phyloP scores from a whole-genome alignment of 257 asterid genomes.

The Nicotiana tabacum region DNA sequence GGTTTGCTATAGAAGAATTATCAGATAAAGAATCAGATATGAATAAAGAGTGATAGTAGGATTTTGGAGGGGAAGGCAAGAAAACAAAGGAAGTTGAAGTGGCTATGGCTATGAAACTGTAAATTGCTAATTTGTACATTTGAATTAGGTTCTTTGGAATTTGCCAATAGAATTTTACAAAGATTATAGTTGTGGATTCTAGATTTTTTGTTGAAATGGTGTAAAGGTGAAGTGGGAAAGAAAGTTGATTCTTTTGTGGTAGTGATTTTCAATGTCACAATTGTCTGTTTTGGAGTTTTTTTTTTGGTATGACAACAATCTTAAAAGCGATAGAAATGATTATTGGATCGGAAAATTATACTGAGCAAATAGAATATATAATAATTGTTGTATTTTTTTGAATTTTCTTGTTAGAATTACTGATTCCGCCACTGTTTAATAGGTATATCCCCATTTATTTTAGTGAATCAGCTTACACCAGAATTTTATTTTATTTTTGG shows the following conservation, averaged over 20 bases:
- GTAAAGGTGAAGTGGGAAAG: neutral
- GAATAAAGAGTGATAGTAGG: constrained; percentile 58
- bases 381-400: too few species aligned
- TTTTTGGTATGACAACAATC: neutral
- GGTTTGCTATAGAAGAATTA: constrained; percentile 60
- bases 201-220: neutral
- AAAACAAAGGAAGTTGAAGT: constrained; percentile 28
- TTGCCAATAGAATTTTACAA: neutral
- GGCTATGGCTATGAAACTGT: constrained; percentile 31
- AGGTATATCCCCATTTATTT: neutral
- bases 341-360: too few species aligned
- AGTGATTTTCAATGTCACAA: neutral
- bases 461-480: neutral
- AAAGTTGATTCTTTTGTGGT: neutral
- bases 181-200: neutral
- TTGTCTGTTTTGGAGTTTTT: neutral
- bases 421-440: too few species aligned
- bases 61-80: constrained; percentile 28
- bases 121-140: constrained; percentile 28
- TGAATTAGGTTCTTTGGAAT: neutral
- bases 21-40: constrained; percentile 38
- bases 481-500: neutral
- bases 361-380: too few species aligned
- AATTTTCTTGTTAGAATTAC: too few species aligned
- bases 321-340: neutral